Conservation (phyloP, 192 early-diverging fungal genomes). For the Backusella mclennaniae region DNA sequence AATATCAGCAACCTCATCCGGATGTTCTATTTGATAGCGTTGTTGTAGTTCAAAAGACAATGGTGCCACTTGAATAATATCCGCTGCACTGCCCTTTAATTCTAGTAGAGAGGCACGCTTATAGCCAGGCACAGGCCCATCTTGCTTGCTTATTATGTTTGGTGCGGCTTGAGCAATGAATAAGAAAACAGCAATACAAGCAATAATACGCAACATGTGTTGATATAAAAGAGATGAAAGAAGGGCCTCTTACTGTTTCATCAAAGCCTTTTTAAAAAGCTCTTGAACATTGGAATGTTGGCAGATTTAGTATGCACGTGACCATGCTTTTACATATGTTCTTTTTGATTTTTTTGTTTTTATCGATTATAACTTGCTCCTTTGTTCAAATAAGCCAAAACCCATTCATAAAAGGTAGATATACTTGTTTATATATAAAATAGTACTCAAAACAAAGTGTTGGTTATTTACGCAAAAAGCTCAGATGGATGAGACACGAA, state of each 20-base stretch:
- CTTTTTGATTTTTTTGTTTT: background rate
- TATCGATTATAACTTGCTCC: background rate
- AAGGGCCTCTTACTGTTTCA: background rate
- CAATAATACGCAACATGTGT: background rate
- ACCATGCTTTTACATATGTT: background rate
- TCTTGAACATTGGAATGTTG: background rate
- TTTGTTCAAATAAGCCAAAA: background rate
- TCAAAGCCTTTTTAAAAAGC: too few relatives aligned
- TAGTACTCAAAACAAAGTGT: too few relatives aligned
- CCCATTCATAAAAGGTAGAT: background rate
- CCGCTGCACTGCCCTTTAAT: background rate
- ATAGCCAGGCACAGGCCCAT: background rate
- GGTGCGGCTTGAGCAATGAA: background rate
- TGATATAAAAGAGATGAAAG: background rate
- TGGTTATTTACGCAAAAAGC: background rate
- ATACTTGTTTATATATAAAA: too few relatives aligned
- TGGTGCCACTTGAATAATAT: background rate
- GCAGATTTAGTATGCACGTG: background rate
- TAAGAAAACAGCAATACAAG: background rate
- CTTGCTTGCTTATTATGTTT: background rate
- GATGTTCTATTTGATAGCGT: background rate
- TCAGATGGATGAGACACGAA: background rate
- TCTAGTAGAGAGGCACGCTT: background rate
- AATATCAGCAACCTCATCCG: background rate
- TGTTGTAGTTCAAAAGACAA: background rate